Base-by-base conservation (phyloP, 768 basidiomycete species). In the Lanmaoa rubissima region DNA sequence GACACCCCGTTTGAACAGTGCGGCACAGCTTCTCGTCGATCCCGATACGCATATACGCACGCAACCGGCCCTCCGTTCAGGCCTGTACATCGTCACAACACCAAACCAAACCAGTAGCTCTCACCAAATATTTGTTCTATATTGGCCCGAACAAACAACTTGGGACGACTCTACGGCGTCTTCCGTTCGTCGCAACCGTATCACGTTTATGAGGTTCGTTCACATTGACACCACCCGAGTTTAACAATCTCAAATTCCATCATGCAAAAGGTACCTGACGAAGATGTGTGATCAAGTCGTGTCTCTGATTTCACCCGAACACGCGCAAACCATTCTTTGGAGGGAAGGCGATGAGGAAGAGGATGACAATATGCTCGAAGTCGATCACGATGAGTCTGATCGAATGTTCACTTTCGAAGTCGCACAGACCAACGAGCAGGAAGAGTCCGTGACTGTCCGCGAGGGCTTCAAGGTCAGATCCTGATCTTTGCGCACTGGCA, bases 61-160 rank as follows among this genome's bases (percentile, higher is more conserved):
- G 13, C 54, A 58, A 16, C 66, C 63, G 1, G 16, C 28, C 16
- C 65, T 66, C 36, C 63, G 65, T 8, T 68, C 66, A 4, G 65
- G 66, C 17, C 43, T 66, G 42, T 66, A 66, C 34, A 60, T 66
- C 32, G 3, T 66, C 39, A 55, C 52, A 4, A 31, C 59, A 5
- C 50, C 52, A 17, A 55, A 41, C 19, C 53, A 56, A 32, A 41
- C 26, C 0, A 44, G 16, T 14, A 32, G 6, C 2, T 28, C 44
- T 2, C 65, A 73, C 26, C 63, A 72, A 24, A 48, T 80, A 8
- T 82, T 80, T 48, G 74, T 83, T 14, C 60, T 86, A 7, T 85
- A 82, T 54, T 87, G 86, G 85, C 84, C 84, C 0, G 82, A 87
- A 56, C 74, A 81, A 32, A 75, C 69, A 0, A 85, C 84, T 0